Evolutionary conservation across 1,139 yeast genomes (phyloP), one percentile per base, ranked within the genome.

Genomic region (Pichia sp.): DNA sequence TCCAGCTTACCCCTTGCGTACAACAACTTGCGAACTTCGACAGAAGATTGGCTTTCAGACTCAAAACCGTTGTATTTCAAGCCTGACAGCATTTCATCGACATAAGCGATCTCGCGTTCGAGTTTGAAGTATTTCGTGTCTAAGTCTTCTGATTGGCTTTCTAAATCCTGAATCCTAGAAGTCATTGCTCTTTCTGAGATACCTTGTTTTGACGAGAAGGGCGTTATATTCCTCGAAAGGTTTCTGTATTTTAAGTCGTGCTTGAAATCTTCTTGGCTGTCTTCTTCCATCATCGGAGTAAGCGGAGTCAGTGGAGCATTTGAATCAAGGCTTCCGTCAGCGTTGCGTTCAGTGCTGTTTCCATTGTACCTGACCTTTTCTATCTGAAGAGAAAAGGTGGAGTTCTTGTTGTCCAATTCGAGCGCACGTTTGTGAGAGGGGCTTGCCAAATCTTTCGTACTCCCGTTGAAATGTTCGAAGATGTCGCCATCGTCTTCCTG

Each of bases 21-120:
- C 12, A 52, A 50, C 39, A 68, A 53, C 47, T 66, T 67, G 41
- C 57, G 55, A 31, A 58, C 54, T 46, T 64, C 66, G 18, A 57
- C 47, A 1, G 63, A 50, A 41, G 51, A 56, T 9, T 62, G 56
- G 26, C 53, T 53, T 25, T 59, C 49, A 16, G 56, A 46, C 18
- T 46, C 48, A 6, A 25, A 36, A 8, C 31, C 31, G 16, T 23
- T 10, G 53, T 50, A 44, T 44, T 56, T 26, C 52, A 63, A 25
- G 58, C 56, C 36, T 16, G 13, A 2, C 2, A 56, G 4, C 28
- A 66, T 49, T 4, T 58, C 52, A 22, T 67, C 64, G 13, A 67
- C 56, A 41, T 66, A 67, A 12, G 58, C 57, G n/a, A 67, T 56
- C 51, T 68, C 71, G 41, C 57, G 60, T 45, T 59, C 62, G 8